phyloP scores from a whole-genome alignment of 2,329 filamentous ascomycete species.

The Colletotrichum sp. region DNA sequence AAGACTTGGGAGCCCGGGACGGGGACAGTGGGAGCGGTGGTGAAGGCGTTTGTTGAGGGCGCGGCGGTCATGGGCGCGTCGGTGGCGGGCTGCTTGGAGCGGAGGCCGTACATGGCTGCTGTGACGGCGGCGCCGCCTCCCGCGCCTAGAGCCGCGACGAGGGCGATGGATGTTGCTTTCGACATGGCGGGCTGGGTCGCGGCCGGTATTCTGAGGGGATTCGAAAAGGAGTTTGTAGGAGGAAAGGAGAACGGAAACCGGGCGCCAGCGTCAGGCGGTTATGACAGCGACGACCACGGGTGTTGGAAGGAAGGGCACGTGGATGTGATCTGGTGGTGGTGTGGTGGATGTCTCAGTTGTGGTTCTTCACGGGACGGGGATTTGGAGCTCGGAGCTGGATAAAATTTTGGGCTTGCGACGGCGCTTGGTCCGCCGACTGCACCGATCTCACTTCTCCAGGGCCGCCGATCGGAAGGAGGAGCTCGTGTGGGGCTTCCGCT shows the following conservation, averaged over 20 bases:
- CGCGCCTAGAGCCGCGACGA: constrained; percentile 78
- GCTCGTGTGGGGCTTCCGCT: not conserved
- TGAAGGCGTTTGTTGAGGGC: constrained; percentile 27
- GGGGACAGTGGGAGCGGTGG: constrained; percentile 37
- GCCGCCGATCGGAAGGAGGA: not conserved
- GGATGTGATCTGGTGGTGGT: constrained; percentile 22
- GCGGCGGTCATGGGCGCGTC: constrained; percentile 29
- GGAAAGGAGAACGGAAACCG: not conserved
- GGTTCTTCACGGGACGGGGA: constrained; percentile 6
- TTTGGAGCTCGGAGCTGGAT: constrained; percentile 10
- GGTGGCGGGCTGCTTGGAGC: constrained; percentile 40
- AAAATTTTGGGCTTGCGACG: constrained; percentile 12
- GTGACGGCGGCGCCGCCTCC: constrained; percentile 79
- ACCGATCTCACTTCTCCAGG: not conserved
- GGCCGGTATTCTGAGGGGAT: not conserved
- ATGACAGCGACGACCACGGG: constrained; percentile 12
- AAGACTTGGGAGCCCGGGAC: constrained; percentile 66
- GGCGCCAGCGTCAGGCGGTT: constrained; percentile 4
- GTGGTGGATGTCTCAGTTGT: constrained; percentile 15
- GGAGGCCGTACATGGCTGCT: constrained; percentile 68
- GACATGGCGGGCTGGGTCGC: constrained; percentile 63
- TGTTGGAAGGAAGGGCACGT: not conserved
- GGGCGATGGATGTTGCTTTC: constrained; percentile 72
- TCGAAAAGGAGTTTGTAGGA: not conserved
- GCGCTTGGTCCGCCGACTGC: not conserved